phyloP scores from a whole-genome alignment of 371 early-diverging fungal species.

The Zychaea mexicana region DNA sequence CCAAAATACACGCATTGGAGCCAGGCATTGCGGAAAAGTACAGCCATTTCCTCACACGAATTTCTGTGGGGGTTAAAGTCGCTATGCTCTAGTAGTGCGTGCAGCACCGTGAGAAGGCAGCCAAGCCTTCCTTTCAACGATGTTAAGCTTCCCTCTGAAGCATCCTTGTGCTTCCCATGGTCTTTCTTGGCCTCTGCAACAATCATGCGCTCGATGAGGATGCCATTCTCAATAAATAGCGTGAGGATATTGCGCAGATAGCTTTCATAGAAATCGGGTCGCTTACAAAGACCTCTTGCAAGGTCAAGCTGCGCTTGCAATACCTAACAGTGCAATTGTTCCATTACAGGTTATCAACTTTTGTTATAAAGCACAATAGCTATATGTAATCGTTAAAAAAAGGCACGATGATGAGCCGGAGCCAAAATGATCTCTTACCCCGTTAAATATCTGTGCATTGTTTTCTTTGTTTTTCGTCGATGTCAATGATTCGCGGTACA shows the following conservation, averaged over 20 bases:
- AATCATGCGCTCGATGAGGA: constrained; percentile 56
- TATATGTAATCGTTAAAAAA: too few relatives aligned
- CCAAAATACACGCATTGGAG: constrained; percentile 82
- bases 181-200: constrained; percentile 23
- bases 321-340: not conserved
- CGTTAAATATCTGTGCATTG: constrained; percentile 44
- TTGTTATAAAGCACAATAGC: too few relatives aligned
- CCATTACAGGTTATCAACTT: constrained; percentile 17
- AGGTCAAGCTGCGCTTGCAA: constrained; percentile 42
- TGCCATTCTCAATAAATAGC: constrained; percentile 72
- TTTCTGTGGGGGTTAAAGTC: constrained; percentile 66
- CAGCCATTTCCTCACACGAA: constrained; percentile 64
- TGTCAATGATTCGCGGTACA: constrained; percentile 51
- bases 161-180: constrained; percentile 37
- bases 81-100: constrained; percentile 58
- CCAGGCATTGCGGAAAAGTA: constrained; percentile 88
- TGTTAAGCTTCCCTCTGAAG: constrained; percentile 21
- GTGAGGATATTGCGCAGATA: constrained; percentile 60
- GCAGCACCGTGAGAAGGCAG: constrained; percentile 65
- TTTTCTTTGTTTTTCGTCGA: constrained; percentile 21
- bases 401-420: too few relatives aligned
- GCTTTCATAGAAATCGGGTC: constrained; percentile 57
- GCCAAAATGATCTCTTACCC: constrained; percentile 42
- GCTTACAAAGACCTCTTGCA: constrained; percentile 51
- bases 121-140: constrained; percentile 62